Evolutionary conservation across 2,329 filamentous ascomycete genomes (phyloP).

Genomic region (Monilinia vaccinii-corymbosi): DNA sequence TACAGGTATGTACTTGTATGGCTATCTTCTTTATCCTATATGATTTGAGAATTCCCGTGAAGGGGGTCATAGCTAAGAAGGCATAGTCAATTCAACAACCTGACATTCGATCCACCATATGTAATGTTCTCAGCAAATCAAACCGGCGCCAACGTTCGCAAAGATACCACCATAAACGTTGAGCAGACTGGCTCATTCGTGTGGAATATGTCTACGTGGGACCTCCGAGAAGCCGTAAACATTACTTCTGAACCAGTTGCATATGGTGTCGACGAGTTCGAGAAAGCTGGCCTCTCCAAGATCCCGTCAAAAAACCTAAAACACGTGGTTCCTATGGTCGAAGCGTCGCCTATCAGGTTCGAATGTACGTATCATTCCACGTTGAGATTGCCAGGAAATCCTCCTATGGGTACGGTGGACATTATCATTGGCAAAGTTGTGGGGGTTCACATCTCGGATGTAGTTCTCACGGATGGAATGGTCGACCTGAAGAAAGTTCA

Average conservation of each 20-base stretch:
- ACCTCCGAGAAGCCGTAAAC: constrained; percentile 47
- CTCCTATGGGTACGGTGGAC: constrained; percentile 48
- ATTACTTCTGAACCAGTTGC: constrained; percentile 41
- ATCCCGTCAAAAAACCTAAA: constrained; percentile 33
- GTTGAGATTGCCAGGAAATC: constrained; percentile 44
- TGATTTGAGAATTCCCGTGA: not conserved
- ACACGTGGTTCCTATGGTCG: constrained; percentile 42
- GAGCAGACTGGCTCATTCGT: constrained; percentile 47
- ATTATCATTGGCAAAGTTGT: constrained; percentile 47
- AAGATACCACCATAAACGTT: constrained; percentile 49
- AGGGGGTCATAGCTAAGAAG: not conserved
- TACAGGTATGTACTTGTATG: constrained; percentile 29
- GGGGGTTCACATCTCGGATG: constrained; percentile 47
- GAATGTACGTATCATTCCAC: constrained; percentile 50
- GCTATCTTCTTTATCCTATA: not conserved
- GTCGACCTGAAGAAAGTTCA: constrained; percentile 47
- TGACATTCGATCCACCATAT: constrained; percentile 53
- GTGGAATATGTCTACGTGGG: constrained; percentile 51
- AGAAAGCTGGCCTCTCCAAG: constrained; percentile 40
- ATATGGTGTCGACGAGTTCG: constrained; percentile 46
- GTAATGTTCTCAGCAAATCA: constrained; percentile 55
- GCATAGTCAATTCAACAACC: constrained; percentile 47
- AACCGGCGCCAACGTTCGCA: constrained; percentile 36
- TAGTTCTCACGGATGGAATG: constrained; percentile 43
- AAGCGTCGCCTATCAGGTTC: constrained; percentile 45